Conservation (phyloP, 805 yeast genomes). For the Cyberlindnera meyerae region DNA sequence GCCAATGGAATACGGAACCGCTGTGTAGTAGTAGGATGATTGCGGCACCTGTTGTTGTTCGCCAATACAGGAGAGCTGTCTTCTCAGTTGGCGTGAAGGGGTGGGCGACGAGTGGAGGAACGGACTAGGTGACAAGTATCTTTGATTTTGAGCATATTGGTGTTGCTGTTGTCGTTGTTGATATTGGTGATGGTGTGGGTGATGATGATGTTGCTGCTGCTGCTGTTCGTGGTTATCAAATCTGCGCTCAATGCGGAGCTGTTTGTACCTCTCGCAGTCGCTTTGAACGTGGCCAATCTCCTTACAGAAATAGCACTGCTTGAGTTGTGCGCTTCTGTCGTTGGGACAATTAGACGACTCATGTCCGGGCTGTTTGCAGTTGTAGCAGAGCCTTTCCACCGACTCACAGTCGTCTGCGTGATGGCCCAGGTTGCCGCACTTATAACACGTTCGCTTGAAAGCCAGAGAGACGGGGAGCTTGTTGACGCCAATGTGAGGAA, state of each 20-base stretch:
- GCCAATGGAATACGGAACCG: neutral
- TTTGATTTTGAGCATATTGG: neutral
- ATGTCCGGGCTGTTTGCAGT: slow-evolving; percentile 29
- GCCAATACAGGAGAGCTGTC: neutral
- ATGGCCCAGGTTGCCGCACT: slow-evolving; percentile 30
- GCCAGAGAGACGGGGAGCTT: slow-evolving; percentile 20
- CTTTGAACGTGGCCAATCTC: slow-evolving; percentile 28
- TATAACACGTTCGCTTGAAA: slow-evolving; percentile 28
- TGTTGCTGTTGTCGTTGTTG: neutral
- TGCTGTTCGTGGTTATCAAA: neutral
- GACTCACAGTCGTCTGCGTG: slow-evolving; percentile 26
- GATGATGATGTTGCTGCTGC: too few relatives aligned
- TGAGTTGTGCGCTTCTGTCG: slow-evolving; percentile 17
- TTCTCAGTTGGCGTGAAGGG: neutral
- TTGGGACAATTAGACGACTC: slow-evolving; percentile 25
- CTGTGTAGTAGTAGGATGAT: too few relatives aligned
- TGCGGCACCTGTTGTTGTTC: neutral
- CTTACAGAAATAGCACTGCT: slow-evolving; percentile 29
- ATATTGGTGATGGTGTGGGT: too few relatives aligned
- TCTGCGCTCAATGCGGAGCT: slow-evolving; percentile 1
- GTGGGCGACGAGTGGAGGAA: too few relatives aligned
- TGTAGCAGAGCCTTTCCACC: slow-evolving; percentile 27
- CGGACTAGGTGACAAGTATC: too few relatives aligned
- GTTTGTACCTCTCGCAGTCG: slow-evolving; percentile 20
- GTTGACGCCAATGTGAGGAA: slow-evolving; percentile 1